Percentiles rank a stretch among this genome's conserved stretches.
These are phyloP conservation scores for Castanea crenata DNA, from an alignment of 306 rosid species.

Conservation along the genomic window DNA sequence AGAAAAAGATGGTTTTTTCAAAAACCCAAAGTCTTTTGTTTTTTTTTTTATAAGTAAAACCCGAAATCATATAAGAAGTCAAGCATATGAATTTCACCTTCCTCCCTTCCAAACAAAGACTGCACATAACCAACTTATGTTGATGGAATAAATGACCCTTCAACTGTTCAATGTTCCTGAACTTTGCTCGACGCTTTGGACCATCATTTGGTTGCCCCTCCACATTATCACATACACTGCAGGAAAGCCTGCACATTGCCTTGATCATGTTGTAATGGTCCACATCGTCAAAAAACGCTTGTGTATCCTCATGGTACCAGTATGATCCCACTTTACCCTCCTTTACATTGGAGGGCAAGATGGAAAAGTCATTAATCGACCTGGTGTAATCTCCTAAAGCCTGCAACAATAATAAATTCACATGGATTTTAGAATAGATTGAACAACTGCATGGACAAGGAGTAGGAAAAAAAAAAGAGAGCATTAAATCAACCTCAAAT, in stretches of 20 bases:
- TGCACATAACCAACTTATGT: constrained; percentile 80
- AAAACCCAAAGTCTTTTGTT: not conserved
- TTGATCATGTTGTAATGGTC: constrained; percentile 85
- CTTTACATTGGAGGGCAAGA: constrained; percentile 43
- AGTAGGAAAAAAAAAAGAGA: not conserved
- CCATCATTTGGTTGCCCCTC: constrained; percentile 70
- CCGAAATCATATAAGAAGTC: constrained; percentile 7
- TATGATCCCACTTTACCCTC: constrained; percentile 70
- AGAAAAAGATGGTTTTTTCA: not conserved
- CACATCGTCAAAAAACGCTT: constrained; percentile 63
- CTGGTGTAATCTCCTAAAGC: constrained; percentile 77
- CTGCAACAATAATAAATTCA: constrained; percentile 33
- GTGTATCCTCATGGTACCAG: constrained; percentile 77
- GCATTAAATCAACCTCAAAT: not conserved
- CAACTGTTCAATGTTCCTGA: constrained; percentile 78
- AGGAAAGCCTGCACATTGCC: constrained; percentile 77
- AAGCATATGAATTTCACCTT: constrained; percentile 48
- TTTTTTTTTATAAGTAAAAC: not conserved
- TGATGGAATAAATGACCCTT: constrained; percentile 87
- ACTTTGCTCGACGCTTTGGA: constrained; percentile 57
- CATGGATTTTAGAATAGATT: not conserved
- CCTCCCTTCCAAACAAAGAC: constrained; percentile 89
- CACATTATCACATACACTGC: constrained; percentile 79
- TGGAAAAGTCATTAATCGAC: constrained; percentile 56
- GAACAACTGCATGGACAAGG: not conserved